Evolutionary conservation across 2,329 filamentous ascomycete species (phyloP).

Genomic region (Dactylonectria macrodidyma): DNA sequence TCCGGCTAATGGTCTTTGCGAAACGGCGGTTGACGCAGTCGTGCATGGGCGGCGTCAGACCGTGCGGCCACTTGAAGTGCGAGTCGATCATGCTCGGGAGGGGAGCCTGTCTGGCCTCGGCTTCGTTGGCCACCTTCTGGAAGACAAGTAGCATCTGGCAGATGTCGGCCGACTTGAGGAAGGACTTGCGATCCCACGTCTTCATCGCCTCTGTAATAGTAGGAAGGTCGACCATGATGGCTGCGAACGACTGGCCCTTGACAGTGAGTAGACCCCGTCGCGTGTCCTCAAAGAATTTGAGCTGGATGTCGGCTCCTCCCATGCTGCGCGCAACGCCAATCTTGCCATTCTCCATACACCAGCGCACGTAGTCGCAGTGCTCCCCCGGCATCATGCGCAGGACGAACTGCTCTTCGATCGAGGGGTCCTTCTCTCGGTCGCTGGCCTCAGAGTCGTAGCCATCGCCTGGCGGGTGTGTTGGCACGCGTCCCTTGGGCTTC

Average conservation of each 20-base stretch:
- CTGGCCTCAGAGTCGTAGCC: constrained; percentile 98
- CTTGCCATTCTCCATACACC: constrained; percentile 81
- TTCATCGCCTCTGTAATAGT: constrained; percentile 94
- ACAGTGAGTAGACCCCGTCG: constrained; percentile 82
- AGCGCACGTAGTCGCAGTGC: constrained; percentile 86
- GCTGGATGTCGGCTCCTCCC: constrained; percentile 82
- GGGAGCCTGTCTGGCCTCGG: constrained; percentile 74
- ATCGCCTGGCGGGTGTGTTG: constrained; percentile 81
- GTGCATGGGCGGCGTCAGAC: too few species aligned
- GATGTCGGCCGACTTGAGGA: constrained; percentile 91
- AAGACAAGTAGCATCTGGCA: constrained; percentile 91
- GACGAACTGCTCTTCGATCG: too few species aligned
- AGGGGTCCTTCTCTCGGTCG: constrained; percentile 88
- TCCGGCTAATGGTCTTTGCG: constrained; percentile 84
- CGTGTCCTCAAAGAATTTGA: constrained; percentile 84
- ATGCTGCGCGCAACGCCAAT: constrained; percentile 76
- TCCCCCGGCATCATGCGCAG: constrained; percentile 89
- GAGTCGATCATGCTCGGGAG: constrained; percentile 80
- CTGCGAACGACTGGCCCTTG: constrained; percentile 79
- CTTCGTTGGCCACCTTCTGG: constrained; percentile 75
- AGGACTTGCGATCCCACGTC: constrained; percentile 89
- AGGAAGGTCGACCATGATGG: too few species aligned
- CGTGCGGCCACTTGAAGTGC: constrained; percentile 85
- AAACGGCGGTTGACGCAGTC: constrained; percentile 87
- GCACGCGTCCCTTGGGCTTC: constrained; percentile 77